These are phyloP conservation scores for Tremellales sp. DNA, from an alignment of 1,284 basidiomycete species.

Conservation along the genomic window DNA sequence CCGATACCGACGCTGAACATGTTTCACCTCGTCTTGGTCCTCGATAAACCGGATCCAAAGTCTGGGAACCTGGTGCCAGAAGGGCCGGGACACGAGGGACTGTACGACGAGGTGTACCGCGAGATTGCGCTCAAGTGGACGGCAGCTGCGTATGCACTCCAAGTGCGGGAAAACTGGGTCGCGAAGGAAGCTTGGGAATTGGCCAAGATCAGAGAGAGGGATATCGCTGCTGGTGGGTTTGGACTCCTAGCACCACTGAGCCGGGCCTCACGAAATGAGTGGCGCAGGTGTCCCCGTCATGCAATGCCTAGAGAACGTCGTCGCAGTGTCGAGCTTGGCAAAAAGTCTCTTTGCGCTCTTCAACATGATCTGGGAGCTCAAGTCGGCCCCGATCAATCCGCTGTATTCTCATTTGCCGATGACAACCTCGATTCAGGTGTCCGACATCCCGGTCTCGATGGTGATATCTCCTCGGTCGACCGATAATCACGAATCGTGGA, in stretches of 20 bases:
- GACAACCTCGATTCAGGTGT: slow-evolving; percentile 69
- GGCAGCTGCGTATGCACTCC: slow-evolving; percentile 81
- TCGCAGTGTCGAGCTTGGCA: slow-evolving; percentile 66
- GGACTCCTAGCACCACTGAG: neutral
- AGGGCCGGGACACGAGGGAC: slow-evolving; percentile 14
- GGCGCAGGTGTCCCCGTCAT: slow-evolving; percentile 28
- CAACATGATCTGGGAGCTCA: slow-evolving; percentile 33
- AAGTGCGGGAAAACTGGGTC: slow-evolving; percentile 76
- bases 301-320: slow-evolving; percentile 31
- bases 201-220: slow-evolving; percentile 63
- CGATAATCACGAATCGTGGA: slow-evolving; percentile 59
- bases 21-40: slow-evolving; percentile 82
- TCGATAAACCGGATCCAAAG: slow-evolving; percentile 79
- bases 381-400: slow-evolving; percentile 61
- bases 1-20: slow-evolving; percentile 67
- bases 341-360: slow-evolving; percentile 68
- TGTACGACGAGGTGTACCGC: slow-evolving; percentile 67
- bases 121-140: slow-evolving; percentile 82
- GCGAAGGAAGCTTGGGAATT: slow-evolving; percentile 69
- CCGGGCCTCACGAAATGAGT: neutral
- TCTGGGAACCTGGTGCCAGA: slow-evolving; percentile 18
- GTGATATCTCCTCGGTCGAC: slow-evolving; percentile 67
- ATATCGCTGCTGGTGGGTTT: slow-evolving; percentile 38
- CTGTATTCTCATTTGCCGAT: slow-evolving; percentile 51
- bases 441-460: slow-evolving; percentile 70